A percentile compares a stretch with the other conserved stretches of the same genome.
phyloP scores from a whole-genome alignment of 805 yeast species.

The Tetrapisispora fleetii region DNA sequence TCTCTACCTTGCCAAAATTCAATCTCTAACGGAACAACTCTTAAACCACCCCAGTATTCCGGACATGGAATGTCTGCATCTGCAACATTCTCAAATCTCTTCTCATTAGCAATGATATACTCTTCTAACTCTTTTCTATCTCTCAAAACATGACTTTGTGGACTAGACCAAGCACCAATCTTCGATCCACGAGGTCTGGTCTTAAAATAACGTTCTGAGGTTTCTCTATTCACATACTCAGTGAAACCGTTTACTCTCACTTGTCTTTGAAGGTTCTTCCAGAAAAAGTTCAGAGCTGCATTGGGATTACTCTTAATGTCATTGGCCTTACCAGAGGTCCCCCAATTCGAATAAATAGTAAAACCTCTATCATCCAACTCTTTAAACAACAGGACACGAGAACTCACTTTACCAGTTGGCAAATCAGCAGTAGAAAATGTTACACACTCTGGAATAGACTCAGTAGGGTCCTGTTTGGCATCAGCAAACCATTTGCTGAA shows the following conservation, averaged over 20 bases:
- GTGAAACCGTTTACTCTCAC: slow-evolving; percentile 85
- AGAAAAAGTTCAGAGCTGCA: slow-evolving; percentile 81
- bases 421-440: slow-evolving; percentile 80
- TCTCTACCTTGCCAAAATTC: slow-evolving; percentile 98
- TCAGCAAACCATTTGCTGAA: slow-evolving; percentile 80
- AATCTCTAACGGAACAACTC: slow-evolving; percentile 78
- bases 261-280: slow-evolving; percentile 87
- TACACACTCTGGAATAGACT: slow-evolving; percentile 71
- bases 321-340: slow-evolving; percentile 64
- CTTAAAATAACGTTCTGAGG: slow-evolving; percentile 65
- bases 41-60: slow-evolving; percentile 90
- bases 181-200: slow-evolving; percentile 89
- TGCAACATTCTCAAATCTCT: slow-evolving; percentile 48
- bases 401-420: slow-evolving; percentile 85
- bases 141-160: slow-evolving; percentile 59
- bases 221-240: slow-evolving; percentile 63
- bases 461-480: slow-evolving; percentile 44
- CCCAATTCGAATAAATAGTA: slow-evolving; percentile 88
- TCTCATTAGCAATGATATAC: slow-evolving; percentile 37
- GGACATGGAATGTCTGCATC: slow-evolving; percentile 79
- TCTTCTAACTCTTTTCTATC: slow-evolving; percentile 56
- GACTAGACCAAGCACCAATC: slow-evolving; percentile 95
- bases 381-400: slow-evolving; percentile 76
- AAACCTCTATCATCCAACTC: slow-evolving; percentile 83
- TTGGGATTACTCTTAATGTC: slow-evolving; percentile 65